Evolutionary conservation across 345 rosid genomes (phyloP).

Genomic region (Euclidium syriacum): DNA sequence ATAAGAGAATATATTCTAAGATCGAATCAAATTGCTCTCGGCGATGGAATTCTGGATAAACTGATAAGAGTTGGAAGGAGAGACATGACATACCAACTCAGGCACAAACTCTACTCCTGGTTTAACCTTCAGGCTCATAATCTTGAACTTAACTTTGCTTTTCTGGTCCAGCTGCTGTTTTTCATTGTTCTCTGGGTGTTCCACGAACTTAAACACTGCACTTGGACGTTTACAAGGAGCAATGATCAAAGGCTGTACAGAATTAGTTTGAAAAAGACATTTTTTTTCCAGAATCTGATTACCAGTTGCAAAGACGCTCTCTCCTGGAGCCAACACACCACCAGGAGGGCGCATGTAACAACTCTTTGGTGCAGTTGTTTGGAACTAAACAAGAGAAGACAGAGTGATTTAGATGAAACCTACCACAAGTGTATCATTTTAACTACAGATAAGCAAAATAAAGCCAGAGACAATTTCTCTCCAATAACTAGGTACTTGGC

Average conservation of each 20-base stretch:
- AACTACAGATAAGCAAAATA: background rate
- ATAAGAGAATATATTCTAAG: background rate
- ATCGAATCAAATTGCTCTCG: background rate
- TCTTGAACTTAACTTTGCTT: constrained; percentile 89
- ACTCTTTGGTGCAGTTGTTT: constrained; percentile 96
- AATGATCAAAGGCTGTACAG: background rate
- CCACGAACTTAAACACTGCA: constrained; percentile 93
- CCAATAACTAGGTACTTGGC: background rate
- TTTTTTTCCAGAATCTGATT: constrained; percentile 3
- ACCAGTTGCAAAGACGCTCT: constrained; percentile 86
- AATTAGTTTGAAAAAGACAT: background rate
- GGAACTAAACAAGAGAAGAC: constrained; percentile 50
- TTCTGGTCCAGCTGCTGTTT: constrained; percentile 61
- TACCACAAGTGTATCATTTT: background rate
- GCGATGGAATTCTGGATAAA: background rate
- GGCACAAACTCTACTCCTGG: constrained; percentile 81
- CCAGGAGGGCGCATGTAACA: constrained; percentile 99
- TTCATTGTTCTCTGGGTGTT: constrained; percentile 84
- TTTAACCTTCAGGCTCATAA: constrained; percentile 88
- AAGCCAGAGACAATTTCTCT: background rate
- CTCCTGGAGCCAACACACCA: constrained; percentile 88
- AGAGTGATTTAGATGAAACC: background rate
- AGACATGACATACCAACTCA: constrained; percentile 63
- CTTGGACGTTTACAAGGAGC: background rate
- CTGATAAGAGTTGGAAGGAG: background rate